phyloP scores from a whole-genome alignment of 805 yeast species.

The Candida nanaspora region DNA sequence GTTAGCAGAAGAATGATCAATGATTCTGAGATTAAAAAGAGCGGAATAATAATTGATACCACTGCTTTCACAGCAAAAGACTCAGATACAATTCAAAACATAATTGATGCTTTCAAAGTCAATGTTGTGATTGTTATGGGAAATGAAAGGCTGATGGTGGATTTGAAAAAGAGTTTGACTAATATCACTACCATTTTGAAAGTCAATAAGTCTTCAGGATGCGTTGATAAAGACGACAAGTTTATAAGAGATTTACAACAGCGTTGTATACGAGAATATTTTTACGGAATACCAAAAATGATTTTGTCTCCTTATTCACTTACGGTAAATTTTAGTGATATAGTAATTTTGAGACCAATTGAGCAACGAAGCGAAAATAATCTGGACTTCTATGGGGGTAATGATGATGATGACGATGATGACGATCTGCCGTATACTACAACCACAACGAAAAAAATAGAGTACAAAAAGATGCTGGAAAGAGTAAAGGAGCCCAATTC shows the following conservation, averaged over 20 bases:
- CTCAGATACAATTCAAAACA: constrained; percentile 42
- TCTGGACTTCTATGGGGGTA: constrained; percentile 21
- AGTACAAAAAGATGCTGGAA: constrained; percentile 14
- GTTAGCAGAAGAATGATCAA: constrained; percentile 39
- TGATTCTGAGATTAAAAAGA: constrained; percentile 34
- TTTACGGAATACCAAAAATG: constrained; percentile 66
- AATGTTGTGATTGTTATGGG: constrained; percentile 66
- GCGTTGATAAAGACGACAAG: constrained; percentile 64
- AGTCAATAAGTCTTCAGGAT: constrained; percentile 68
- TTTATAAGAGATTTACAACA: constrained; percentile 69
- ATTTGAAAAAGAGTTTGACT: constrained; percentile 45
- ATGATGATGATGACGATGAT: constrained; percentile 13
- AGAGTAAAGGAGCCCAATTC: constrained; percentile 35
- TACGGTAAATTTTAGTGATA: constrained; percentile 56
- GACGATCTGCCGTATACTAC: neutral
- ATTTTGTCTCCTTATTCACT: constrained; percentile 82
- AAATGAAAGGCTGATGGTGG: constrained; percentile 61
- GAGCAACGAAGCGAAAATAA: constrained; percentile 14
- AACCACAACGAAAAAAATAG: constrained; percentile 2
- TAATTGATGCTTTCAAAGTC: constrained; percentile 52
- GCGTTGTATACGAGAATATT: constrained; percentile 74
- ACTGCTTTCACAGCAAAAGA: constrained; percentile 54
- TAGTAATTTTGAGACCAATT: constrained; percentile 56
- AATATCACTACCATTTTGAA: constrained; percentile 40
- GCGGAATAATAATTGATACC: constrained; percentile 70